Evolutionary conservation across 345 rosid genomes (phyloP), one percentile per base, ranked within the genome.

Genomic region (Lepidium aucheri): DNA sequence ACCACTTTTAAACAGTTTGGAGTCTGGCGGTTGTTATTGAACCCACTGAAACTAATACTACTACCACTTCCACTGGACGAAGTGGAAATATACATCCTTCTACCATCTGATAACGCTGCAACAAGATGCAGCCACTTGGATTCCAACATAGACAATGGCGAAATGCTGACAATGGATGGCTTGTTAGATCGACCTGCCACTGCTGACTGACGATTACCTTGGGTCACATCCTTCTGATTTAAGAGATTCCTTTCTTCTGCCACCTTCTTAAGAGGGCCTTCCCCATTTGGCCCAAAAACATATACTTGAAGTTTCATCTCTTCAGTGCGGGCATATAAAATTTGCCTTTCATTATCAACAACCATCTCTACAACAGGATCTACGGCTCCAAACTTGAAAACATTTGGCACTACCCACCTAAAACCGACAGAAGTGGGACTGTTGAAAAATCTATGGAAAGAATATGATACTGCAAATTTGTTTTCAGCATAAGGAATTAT

Each of bases 381-480:
- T 64, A 85, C 87, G 70, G 96, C 91, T 67, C 95, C 92, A 85
- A 94, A 94, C 83, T 86, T 94, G 65, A 94, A 91, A 24, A 94
- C 79, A 76, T 87, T 88, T 43, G 99, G 99, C 26, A 94, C 80
- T 52, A 94, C 86, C 99, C 99, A 94, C 87, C 99, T 94, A 83
- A 35, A 78, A 78, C 41, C 65, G 53, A 56, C 42, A 74, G 35
- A 62, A 63, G 35, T 41, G 58, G 3, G 42, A 53, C 38, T 46
- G 53, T 22, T 18, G 12, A 7, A 44, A 50, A 20, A 49, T 12
- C 53, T 5, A 58, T 14, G 39, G 40, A 74, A 60, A 55, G 35
- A 55, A 64, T 22, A 11, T 46, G 65, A 16, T 43, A 12, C 10
- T 45, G 42, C 4, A 5, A 50, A 45, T 2, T 17, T 7, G 14